A percentile compares a stretch with the other conserved stretches of the same genome.
These are phyloP conservation scores for Ilyonectria destructans DNA, from an alignment of 2,329 filamentous ascomycete genomes.

Conservation along the genomic window DNA sequence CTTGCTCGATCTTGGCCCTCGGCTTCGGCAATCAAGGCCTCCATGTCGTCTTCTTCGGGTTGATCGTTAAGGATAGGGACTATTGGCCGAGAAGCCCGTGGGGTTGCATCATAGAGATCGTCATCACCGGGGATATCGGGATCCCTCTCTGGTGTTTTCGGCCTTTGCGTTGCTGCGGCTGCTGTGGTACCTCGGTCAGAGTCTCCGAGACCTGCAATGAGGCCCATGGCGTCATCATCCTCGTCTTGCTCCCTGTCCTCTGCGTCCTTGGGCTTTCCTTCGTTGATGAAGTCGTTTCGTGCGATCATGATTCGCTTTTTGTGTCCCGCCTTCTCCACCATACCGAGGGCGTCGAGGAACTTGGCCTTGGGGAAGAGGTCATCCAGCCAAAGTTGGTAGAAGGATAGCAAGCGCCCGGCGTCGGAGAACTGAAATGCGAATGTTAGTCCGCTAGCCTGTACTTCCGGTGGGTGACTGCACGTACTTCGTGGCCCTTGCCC, in stretches of 20 bases:
- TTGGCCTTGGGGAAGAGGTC: slow-evolving; percentile 95
- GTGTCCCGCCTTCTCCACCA: slow-evolving; percentile 95
- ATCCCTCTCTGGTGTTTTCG: slow-evolving; percentile 47
- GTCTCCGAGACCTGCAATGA: slow-evolving; percentile 34
- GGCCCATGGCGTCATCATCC: slow-evolving; percentile 42
- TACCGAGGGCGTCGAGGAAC: slow-evolving; percentile 89
- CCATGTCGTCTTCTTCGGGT: slow-evolving; percentile 67
- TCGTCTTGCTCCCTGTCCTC: slow-evolving; percentile 51
- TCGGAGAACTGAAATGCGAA: slow-evolving; percentile 80
- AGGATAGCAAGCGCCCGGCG: slow-evolving; percentile 83
- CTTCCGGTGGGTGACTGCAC: not conserved
- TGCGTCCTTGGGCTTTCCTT: slow-evolving; percentile 72
- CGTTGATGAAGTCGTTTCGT: slow-evolving; percentile 88
- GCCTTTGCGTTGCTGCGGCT: slow-evolving; percentile 54
- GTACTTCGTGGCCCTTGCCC: slow-evolving; percentile 93
- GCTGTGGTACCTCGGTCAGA: slow-evolving; percentile 56
- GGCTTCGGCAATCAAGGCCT: slow-evolving; percentile 69
- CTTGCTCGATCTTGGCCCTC: slow-evolving; percentile 50
- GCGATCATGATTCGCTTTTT: slow-evolving; percentile 83
- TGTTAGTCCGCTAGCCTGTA: slow-evolving; percentile 18
- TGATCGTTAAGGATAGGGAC: slow-evolving; percentile 45
- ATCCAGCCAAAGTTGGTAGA: slow-evolving; percentile 98
- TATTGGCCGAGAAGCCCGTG: slow-evolving; percentile 49
- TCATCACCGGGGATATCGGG: slow-evolving; percentile 59
- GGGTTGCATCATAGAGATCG: slow-evolving; percentile 72